Percentiles rank a stretch among this genome's conserved stretches.
Conservation (phyloP, 2,329 filamentous ascomycete species). For the Beauveria caledonica region DNA sequence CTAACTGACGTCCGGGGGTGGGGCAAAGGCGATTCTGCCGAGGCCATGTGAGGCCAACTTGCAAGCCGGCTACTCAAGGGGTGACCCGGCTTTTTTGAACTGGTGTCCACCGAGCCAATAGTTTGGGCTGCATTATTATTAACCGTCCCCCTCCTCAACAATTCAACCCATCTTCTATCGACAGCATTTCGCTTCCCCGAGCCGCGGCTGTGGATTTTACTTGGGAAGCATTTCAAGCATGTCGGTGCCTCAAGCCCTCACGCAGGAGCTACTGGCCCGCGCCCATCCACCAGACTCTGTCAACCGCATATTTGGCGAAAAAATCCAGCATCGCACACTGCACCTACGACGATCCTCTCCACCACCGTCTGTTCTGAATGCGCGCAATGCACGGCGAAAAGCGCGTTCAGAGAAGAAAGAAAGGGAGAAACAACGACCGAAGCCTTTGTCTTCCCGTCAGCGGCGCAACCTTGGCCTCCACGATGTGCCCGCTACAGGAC, state of each 20-base stretch:
- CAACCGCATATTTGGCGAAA: conserved; percentile 67
- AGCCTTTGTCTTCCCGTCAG: conserved; percentile 70
- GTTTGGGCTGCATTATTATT: neutral
- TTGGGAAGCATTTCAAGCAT: neutral
- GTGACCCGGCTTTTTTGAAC: neutral
- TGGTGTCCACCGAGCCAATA: neutral
- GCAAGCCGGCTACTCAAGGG: neutral
- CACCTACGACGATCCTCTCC: conserved; percentile 71
- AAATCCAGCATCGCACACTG: conserved; percentile 74
- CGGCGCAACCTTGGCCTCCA: conserved; percentile 67
- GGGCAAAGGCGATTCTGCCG: conserved; percentile 7
- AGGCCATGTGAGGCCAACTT: conserved; percentile 10
- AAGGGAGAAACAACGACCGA: conserved; percentile 44
- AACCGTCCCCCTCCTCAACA: conserved; percentile 1
- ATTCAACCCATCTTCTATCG: neutral
- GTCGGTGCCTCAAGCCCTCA: conserved; percentile 31
- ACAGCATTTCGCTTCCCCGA: neutral
- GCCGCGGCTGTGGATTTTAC: neutral
- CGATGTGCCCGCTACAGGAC: conserved; percentile 58
- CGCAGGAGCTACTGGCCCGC: conserved; percentile 60
- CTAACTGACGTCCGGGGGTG: conserved; percentile 6
- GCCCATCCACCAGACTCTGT: conserved; percentile 71
- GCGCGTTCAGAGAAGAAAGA: conserved; percentile 37
- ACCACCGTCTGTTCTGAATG: conserved; percentile 42
- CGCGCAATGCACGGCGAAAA: conserved; percentile 48